Evolutionary conservation across 2,329 filamentous ascomycete species (phyloP).

Genomic region (Verticillium nubilum): DNA sequence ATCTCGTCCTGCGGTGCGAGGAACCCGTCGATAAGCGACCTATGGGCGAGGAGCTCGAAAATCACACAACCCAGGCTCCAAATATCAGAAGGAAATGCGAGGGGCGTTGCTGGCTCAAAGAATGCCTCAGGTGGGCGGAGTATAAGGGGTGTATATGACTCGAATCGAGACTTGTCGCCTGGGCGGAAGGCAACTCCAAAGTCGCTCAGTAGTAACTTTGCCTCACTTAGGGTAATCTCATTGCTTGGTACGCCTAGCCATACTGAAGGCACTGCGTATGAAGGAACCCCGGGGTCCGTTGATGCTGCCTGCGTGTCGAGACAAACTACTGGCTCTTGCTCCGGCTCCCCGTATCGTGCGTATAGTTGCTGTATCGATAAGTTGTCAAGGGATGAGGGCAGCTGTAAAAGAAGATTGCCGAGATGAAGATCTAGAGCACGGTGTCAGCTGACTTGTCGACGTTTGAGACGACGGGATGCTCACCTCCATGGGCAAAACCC

Average conservation of each 20-base stretch:
- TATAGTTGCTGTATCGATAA: conserved; percentile 20
- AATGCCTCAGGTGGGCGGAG: conserved; percentile 26
- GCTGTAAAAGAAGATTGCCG: conserved; percentile 26
- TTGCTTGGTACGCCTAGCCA: conserved; percentile 28
- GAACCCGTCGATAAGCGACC: conserved; percentile 21
- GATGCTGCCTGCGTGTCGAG: conserved; percentile 12
- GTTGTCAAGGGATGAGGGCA: conserved; percentile 13
- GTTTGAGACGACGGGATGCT: background rate
- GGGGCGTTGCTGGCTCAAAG: conserved; percentile 26
- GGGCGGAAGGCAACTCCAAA: conserved; percentile 30
- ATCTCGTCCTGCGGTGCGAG: conserved; percentile 21
- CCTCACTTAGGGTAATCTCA: conserved; percentile 17
- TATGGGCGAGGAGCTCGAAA: conserved; percentile 20
- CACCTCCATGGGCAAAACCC: conserved; percentile 26
- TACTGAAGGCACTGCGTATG: conserved; percentile 20
- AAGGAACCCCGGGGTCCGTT: conserved; percentile 18
- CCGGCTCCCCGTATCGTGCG: conserved; percentile 14
- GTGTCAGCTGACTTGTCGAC: background rate
- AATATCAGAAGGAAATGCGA: conserved; percentile 22
- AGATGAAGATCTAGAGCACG: conserved; percentile 21
- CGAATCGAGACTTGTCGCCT: conserved; percentile 9
- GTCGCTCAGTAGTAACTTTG: conserved; percentile 20
- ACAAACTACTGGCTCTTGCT: conserved; percentile 14
- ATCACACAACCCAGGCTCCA: conserved; percentile 24
- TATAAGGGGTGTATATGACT: conserved; percentile 23